A percentile compares a stretch with the other conserved stretches of the same genome.
Conservation (phyloP, 768 basidiomycete species). For the Tricholoma saponaceum region DNA sequence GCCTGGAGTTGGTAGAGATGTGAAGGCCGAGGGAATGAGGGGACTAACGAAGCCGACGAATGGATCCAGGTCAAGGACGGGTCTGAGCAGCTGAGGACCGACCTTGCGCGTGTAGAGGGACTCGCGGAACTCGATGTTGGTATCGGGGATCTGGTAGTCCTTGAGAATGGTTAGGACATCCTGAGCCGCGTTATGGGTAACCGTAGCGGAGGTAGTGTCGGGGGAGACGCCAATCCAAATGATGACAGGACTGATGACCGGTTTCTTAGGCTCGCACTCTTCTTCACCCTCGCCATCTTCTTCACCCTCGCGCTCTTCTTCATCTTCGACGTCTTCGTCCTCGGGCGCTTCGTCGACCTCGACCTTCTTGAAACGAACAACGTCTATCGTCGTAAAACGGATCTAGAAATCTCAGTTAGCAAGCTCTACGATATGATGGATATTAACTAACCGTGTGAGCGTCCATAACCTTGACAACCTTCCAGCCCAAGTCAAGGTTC, state of each 20-base stretch:
- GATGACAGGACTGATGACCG: too few relatives aligned
- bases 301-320: slow-evolving; percentile 16
- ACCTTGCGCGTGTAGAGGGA: slow-evolving; percentile 15
- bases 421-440: slow-evolving; percentile 24
- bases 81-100: slow-evolving; percentile 27
- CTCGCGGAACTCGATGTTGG: slow-evolving; percentile 31
- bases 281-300: slow-evolving; percentile 15
- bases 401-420: slow-evolving; percentile 17
- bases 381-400: slow-evolving; percentile 25
- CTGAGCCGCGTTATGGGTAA: slow-evolving; percentile 26
- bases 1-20: slow-evolving; percentile 1
- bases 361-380: slow-evolving; percentile 27
- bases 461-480: slow-evolving; percentile 24
- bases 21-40: slow-evolving; percentile 5
- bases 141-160: slow-evolving; percentile 23
- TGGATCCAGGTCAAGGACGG: slow-evolving; percentile 23
- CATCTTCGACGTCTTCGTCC: background rate
- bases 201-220: slow-evolving; percentile 23
- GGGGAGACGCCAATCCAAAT: slow-evolving; percentile 29
- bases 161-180: slow-evolving; percentile 28
- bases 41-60: too few relatives aligned
- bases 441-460: slow-evolving; percentile 22
- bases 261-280: too few relatives aligned
- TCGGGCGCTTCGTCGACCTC: slow-evolving; percentile 9
- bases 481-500: slow-evolving; percentile 24